Evolutionary conservation across 345 rosid genomes (phyloP).

Genomic region (Eucalyptus pumila): DNA sequence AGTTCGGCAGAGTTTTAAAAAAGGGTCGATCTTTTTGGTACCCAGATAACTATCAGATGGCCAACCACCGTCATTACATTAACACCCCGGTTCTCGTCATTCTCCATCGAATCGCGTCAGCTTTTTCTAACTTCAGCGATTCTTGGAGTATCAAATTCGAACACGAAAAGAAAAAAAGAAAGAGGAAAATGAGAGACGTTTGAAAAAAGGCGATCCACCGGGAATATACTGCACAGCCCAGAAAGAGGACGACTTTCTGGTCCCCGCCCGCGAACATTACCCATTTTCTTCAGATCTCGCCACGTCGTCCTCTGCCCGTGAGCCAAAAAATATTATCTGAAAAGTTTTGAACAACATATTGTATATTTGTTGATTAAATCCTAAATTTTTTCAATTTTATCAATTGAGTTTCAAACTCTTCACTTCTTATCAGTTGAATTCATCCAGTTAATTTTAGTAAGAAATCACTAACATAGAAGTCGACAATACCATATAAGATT

Average conservation of each 20-base stretch:
- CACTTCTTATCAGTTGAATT: no score
- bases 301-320: background rate
- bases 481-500: no score
- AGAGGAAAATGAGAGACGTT: no score
- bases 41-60: background rate
- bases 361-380: no score
- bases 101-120: background rate
- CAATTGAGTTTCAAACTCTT: no score
- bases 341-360: no score
- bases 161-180: rapidly evolving
- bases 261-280: background rate
- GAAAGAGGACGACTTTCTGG: background rate
- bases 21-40: background rate
- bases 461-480: no score
- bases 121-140: background rate
- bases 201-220: background rate
- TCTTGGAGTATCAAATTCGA: background rate
- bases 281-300: rapidly evolving
- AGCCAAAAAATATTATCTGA: rapidly evolving
- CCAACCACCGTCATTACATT: background rate
- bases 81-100: background rate
- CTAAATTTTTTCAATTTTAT: no score
- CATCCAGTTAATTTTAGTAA: no score
- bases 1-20: background rate
- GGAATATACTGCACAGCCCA: background rate